Evolutionary conservation across 1,139 yeast genomes (phyloP), one percentile per base, ranked within the genome.

Genomic region (Barnettozyma hawaiiensis): DNA sequence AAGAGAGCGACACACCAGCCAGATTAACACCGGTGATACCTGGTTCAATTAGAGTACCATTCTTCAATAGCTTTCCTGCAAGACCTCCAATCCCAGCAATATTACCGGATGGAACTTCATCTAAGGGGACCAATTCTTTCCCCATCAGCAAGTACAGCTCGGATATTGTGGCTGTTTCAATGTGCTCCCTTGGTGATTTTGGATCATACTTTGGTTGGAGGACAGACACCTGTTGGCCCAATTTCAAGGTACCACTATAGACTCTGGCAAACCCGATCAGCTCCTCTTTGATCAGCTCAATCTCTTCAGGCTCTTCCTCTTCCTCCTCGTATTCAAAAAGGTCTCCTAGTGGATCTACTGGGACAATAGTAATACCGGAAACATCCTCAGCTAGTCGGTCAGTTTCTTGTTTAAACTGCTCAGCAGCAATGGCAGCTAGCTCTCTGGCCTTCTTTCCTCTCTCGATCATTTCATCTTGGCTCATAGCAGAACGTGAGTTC

Each of bases 81-180:
- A 94, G 70, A 0, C 98, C 98, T 22, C 89, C 94, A 41, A 94
- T 83, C 38, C 97, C 99, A 7, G 87, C 95, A 51, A 94, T 87
- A 53, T 85, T 87, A 28, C 99, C 99, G 2, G 97, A 94, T 2
- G 96, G 96, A 4, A 92, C 97, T 11, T 71, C 73, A 24, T 81
- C 74, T 53, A 94, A 70, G 11, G 87, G 71, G 3, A 89, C 79
- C 43, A 92, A 69, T 48, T 92, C 97, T 49, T 92, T 72, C 12
- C 98, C 99, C 98, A 94, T 94, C 40, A 94, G 71, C 47, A 92
- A 67, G 57, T 77, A 90, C 36, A 94, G 66, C 37, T 82, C 86
- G 12, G 83, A 74, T 27, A 94, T 74, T 1, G 65, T 66, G 1
- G 76, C 72, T 7, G 64, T 65, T 22, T 74, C 67, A 19, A 81